These are phyloP conservation scores for Stephanodiscus triporus DNA, from an alignment of 108 stramenopile genomes.

Conservation along the genomic window DNA sequence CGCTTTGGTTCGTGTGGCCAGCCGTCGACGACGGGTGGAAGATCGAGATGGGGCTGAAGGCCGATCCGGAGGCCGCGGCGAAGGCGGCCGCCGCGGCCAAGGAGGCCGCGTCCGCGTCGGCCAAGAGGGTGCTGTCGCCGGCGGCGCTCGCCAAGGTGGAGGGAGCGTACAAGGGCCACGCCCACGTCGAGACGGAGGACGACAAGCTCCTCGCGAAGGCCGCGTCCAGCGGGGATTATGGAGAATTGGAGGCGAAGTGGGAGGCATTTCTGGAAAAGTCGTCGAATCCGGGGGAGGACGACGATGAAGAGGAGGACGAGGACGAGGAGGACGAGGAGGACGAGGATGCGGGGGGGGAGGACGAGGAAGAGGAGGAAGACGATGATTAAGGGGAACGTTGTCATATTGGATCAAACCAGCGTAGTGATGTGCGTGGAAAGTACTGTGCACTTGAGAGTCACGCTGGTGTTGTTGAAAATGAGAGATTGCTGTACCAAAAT, in stretches of 20 bases:
- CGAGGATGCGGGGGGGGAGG: slow-evolving; percentile 31
- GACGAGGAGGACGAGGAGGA: slow-evolving; percentile 38
- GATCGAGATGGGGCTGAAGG: slow-evolving; percentile 46
- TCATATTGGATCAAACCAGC: not conserved
- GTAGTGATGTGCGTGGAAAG: too few relatives aligned
- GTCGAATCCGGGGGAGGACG: slow-evolving; percentile 49
- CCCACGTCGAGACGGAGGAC: slow-evolving; percentile 31
- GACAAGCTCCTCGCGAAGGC: slow-evolving; percentile 47
- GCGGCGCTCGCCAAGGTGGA: slow-evolving; percentile 30
- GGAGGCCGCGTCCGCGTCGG: slow-evolving; percentile 4
- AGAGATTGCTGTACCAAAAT: too few relatives aligned
- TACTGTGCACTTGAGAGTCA: too few relatives aligned
- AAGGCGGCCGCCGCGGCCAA: slow-evolving; percentile 25
- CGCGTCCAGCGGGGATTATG: slow-evolving; percentile 41
- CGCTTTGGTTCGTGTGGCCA: slow-evolving; percentile 62
- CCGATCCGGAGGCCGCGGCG: slow-evolving; percentile 43
- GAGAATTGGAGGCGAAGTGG: slow-evolving; percentile 50
- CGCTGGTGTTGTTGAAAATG: too few relatives aligned
- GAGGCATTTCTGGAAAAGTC: slow-evolving; percentile 42
- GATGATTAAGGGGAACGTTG: not conserved
- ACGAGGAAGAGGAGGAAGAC: slow-evolving; percentile 34
- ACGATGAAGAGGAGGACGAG: slow-evolving; percentile 40
- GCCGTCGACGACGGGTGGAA: slow-evolving; percentile 60
- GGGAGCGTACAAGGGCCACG: slow-evolving; percentile 34
- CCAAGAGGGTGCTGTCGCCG: slow-evolving; percentile 10